Evolutionary conservation across 208 protist species (phyloP).

Genomic region (Crithidia thermophila): DNA sequence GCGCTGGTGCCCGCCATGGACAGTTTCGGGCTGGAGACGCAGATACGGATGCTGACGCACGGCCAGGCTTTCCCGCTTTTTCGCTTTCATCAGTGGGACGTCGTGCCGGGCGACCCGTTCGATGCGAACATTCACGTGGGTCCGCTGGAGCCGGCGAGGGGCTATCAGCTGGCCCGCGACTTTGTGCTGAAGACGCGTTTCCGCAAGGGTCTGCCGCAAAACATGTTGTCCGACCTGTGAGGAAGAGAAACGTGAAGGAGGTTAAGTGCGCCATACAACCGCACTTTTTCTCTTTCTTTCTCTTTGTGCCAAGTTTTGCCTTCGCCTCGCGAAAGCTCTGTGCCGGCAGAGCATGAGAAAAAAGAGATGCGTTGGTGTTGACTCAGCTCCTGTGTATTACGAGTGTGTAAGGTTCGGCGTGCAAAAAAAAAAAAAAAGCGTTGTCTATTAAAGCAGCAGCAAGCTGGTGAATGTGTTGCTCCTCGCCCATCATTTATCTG

Average conservation of each 20-base stretch:
- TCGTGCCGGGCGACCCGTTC: slow-evolving; percentile 98
- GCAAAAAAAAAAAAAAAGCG: no score
- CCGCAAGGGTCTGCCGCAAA: slow-evolving; percentile 93
- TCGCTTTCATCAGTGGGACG: slow-evolving; percentile 97
- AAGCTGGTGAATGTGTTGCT: no score
- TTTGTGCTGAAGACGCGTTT: slow-evolving; percentile 99
- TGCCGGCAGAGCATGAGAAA: no score
- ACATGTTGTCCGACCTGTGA: slow-evolving; percentile 64
- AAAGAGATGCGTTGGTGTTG: no score
- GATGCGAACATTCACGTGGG: slow-evolving; percentile 95
- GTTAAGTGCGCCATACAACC: background rate
- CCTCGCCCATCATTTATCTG: no score
- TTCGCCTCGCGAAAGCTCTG: no score
- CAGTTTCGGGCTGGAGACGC: slow-evolving; percentile 99
- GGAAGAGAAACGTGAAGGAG: background rate
- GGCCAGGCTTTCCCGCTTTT: slow-evolving; percentile 95
- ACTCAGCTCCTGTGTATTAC: no score
- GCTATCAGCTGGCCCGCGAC: slow-evolving; percentile 97
- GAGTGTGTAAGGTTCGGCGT: no score
- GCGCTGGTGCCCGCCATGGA: slow-evolving; percentile 98
- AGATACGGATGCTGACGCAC: slow-evolving; percentile 97
- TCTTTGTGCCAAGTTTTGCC: background rate
- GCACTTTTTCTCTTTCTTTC: background rate
- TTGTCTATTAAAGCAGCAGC: no score
- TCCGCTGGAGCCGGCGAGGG: slow-evolving; percentile 95